Percentiles rank a stretch among this genome's conserved stretches.
phyloP scores from a whole-genome alignment of 2,329 filamentous ascomycete genomes.

The Fusarium neocosmosporiellum region DNA sequence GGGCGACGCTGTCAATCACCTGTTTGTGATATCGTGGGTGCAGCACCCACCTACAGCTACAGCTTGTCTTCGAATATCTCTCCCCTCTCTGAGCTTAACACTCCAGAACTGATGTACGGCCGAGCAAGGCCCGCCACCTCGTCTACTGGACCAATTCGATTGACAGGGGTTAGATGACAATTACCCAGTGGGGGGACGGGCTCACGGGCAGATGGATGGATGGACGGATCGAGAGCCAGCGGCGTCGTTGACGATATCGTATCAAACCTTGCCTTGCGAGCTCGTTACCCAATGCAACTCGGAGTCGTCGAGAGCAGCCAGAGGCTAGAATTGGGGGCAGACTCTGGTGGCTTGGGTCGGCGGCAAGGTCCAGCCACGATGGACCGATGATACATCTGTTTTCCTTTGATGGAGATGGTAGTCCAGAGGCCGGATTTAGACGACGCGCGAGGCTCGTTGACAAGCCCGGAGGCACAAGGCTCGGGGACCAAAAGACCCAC shows the following conservation, averaged over 20 bases:
- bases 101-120: not conserved
- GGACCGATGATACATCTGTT: conserved; percentile 28
- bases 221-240: conserved; percentile 17
- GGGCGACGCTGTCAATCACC: not conserved
- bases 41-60: not conserved
- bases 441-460: conserved; percentile 8
- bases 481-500: not conserved
- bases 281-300: conserved; percentile 32
- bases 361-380: conserved; percentile 41
- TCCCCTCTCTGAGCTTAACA: not conserved
- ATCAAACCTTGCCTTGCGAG: conserved; percentile 32
- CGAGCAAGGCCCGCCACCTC: conserved; percentile 5
- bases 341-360: conserved; percentile 33
- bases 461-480: not conserved
- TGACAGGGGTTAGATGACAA: conserved; percentile 6
- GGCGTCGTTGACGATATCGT: conserved; percentile 27
- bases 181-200: conserved; percentile 10
- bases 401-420: conserved; percentile 2
- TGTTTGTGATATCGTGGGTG: not conserved
- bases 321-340: conserved; percentile 21
- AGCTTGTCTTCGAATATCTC: not conserved
- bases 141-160: not conserved
- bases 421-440: conserved; percentile 8
- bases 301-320: conserved; percentile 21
- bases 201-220: conserved; percentile 23